Conservation (phyloP, 805 yeast genomes). For the Ogataea nitratoaversa region DNA sequence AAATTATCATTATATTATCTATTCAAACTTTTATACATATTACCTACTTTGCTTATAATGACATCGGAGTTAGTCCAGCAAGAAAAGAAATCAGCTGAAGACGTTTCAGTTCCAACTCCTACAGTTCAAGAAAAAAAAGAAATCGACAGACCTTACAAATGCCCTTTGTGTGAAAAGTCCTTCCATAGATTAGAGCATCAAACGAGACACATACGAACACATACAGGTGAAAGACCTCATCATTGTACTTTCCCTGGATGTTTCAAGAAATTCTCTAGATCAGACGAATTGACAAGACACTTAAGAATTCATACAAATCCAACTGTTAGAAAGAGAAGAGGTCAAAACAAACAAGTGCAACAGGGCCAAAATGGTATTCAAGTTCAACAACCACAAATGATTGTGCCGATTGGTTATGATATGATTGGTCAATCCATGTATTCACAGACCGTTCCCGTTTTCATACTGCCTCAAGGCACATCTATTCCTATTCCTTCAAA, state of each 20-base stretch:
- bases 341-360: constrained; percentile 19
- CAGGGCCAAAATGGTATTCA: constrained; percentile 2
- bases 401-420: constrained; percentile 30
- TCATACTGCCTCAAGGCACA: constrained; percentile 24
- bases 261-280: constrained; percentile 59
- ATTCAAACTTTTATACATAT: too few species aligned
- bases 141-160: constrained; percentile 57
- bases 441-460: constrained; percentile 30
- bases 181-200: constrained; percentile 76
- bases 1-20: too few species aligned
- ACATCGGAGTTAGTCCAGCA: not conserved
- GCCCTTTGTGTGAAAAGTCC: constrained; percentile 71
- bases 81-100: not conserved
- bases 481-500: constrained; percentile 16
- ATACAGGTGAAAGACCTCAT: constrained; percentile 80
- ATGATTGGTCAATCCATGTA: constrained; percentile 28
- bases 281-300: constrained; percentile 74
- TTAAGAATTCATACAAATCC: constrained; percentile 70
- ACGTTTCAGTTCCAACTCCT: constrained; percentile 2
- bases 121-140: constrained; percentile 30
- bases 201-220: constrained; percentile 74
- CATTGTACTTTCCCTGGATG: constrained; percentile 72
- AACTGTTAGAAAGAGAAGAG: constrained; percentile 52
- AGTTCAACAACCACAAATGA: constrained; percentile 12
- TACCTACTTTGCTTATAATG: too few species aligned